Evolutionary conservation across 2,329 filamentous ascomycete genomes (phyloP).

Genomic region (Pseudocercospora fuligena): DNA sequence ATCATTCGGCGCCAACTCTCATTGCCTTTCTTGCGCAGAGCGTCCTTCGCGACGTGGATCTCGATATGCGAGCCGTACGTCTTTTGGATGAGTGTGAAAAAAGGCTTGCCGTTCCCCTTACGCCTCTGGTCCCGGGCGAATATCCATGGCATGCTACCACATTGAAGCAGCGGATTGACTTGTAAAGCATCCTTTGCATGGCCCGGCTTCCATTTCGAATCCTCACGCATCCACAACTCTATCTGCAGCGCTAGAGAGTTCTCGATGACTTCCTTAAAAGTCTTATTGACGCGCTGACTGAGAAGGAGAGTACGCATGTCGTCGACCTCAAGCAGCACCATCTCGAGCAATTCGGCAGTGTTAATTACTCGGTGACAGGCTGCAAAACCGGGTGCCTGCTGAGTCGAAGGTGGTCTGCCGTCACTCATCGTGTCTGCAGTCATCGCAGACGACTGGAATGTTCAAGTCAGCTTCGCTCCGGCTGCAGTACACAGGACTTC

Average conservation of each 20-base stretch:
- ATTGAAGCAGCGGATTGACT: not conserved
- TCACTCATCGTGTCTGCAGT: not conserved
- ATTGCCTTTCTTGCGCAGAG: no score
- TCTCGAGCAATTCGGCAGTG: conserved; percentile 8
- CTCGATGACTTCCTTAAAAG: not conserved
- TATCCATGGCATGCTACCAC: no score
- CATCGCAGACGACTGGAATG: no score
- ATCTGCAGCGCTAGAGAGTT: not conserved
- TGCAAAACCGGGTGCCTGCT: not conserved
- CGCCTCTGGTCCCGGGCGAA: no score
- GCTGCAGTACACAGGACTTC: no score
- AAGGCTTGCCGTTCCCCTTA: no score
- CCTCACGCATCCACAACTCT: not conserved
- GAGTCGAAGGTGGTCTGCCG: not conserved
- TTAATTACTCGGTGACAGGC: not conserved
- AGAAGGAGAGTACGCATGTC: conserved; percentile 2
- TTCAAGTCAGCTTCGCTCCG: no score
- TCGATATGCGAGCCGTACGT: no score
- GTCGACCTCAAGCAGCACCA: conserved; percentile 3
- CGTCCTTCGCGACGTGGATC: no score
- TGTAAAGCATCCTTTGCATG: no score
- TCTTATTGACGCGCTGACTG: conserved; percentile 5
- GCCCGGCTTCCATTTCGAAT: not conserved
- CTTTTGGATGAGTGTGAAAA: no score
- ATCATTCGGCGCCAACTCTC: not conserved